Evolutionary conservation across 2,329 filamentous ascomycete genomes (phyloP).

Genomic region (Penicillium sp.): DNA sequence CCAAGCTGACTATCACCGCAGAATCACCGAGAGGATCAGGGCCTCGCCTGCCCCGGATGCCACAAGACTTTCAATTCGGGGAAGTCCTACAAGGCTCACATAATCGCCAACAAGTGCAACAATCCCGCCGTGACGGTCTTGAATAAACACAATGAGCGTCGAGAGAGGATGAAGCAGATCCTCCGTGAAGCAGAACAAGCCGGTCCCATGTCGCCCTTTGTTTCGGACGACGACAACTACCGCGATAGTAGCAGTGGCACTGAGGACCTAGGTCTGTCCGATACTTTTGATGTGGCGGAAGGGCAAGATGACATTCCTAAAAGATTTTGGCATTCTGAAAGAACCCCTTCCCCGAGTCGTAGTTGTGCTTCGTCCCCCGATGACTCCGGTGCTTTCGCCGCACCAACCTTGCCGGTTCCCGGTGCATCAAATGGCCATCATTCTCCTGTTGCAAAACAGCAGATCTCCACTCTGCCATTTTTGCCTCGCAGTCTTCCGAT

Average conservation of each 20-base stretch:
- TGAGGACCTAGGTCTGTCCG: not conserved
- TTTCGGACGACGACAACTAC: not conserved
- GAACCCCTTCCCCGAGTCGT: no score
- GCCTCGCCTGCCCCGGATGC: slow-evolving; percentile 56
- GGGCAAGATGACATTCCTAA: no score
- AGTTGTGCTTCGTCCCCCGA: no score
- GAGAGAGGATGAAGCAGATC: not conserved
- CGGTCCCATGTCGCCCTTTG: not conserved
- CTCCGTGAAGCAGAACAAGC: not conserved
- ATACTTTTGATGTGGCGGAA: no score
- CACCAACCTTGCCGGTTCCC: not conserved
- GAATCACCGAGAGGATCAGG: slow-evolving; percentile 53
- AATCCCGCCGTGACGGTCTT: slow-evolving; percentile 51
- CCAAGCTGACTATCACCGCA: not conserved
- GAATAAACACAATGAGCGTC: not conserved
- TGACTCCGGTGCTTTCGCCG: not conserved
- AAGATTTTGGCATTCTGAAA: not conserved
- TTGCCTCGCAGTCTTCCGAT: not conserved
- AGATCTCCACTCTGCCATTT: not conserved
- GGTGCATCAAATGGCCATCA: no score
- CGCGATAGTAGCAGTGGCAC: not conserved
- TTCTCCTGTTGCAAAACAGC: not conserved
- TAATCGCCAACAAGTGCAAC: slow-evolving; percentile 58
- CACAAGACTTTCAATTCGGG: slow-evolving; percentile 6
- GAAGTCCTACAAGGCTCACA: slow-evolving; percentile 54